A percentile compares a stretch with the other conserved stretches of the same genome.
Conservation (phyloP, 805 yeast genomes). For the Spathaspora sp. region DNA sequence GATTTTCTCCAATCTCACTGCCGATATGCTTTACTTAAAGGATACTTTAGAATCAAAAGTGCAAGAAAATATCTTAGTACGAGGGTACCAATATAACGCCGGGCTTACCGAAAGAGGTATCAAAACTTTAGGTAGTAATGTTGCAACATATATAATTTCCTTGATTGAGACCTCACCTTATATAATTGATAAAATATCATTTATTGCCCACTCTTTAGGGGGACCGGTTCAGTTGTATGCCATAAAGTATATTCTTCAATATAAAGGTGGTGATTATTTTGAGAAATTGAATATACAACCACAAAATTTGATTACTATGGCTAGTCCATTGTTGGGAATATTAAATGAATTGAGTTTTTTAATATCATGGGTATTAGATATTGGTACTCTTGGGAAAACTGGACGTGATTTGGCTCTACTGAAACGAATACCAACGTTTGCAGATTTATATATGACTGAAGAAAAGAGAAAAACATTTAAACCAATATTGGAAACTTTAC, state of each 20-base stretch:
- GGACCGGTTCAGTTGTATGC: constrained; percentile 42
- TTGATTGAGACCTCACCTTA: constrained; percentile 19
- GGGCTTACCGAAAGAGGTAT: constrained; percentile 42
- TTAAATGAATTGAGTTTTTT: constrained; percentile 37
- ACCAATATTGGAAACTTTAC: constrained; percentile 37
- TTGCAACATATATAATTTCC: constrained; percentile 25
- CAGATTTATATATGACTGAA: constrained; percentile 10
- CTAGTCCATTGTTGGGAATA: constrained; percentile 41
- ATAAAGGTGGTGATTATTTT: constrained; percentile 30
- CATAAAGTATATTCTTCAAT: constrained; percentile 30
- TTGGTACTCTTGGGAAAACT: constrained; percentile 44
- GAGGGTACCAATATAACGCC: constrained; percentile 38
- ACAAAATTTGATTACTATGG: constrained; percentile 34
- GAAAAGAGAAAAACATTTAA: constrained; percentile 15
- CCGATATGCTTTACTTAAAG: constrained; percentile 41
- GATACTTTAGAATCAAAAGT: constrained; percentile 26
- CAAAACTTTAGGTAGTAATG: constrained; percentile 30
- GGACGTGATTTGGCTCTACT: constrained; percentile 42
- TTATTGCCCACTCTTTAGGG: constrained; percentile 43
- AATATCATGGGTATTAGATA: constrained; percentile 38
- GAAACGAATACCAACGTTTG: constrained; percentile 25
- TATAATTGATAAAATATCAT: constrained; percentile 28
- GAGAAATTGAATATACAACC: constrained; percentile 22
- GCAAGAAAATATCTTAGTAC: constrained; percentile 31
- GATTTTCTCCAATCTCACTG: constrained; percentile 39